A percentile compares a stretch with the other conserved stretches of the same genome.
Evolutionary conservation across 1,284 basidiomycete genomes (phyloP).

Genomic region (Irpex sp.): DNA sequence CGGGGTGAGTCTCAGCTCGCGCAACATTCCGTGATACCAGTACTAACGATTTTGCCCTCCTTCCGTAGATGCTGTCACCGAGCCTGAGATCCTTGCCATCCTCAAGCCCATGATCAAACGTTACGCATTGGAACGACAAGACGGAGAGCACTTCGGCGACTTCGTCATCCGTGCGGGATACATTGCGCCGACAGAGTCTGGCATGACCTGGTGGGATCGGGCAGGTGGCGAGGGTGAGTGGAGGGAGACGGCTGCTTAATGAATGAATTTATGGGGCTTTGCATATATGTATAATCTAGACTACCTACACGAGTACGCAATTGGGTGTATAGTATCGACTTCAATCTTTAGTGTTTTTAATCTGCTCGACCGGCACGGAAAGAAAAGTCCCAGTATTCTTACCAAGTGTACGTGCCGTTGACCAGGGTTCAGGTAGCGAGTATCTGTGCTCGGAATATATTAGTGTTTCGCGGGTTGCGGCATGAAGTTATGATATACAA

Average conservation of each 20-base stretch:
- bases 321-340: background rate
- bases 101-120: slow-evolving; percentile 90
- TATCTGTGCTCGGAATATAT: no score
- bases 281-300: background rate
- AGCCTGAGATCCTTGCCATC: slow-evolving; percentile 92
- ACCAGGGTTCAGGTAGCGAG: no score
- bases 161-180: slow-evolving; percentile 89
- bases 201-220: slow-evolving; percentile 79
- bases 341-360: background rate
- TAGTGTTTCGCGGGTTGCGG: no score
- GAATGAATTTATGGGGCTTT: background rate
- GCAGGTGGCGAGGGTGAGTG: slow-evolving; percentile 69
- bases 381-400: no score
- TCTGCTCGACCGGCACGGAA: no score
- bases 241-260: slow-evolving; percentile 45
- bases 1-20: slow-evolving; percentile 43
- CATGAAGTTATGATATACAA: no score
- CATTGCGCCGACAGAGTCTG: slow-evolving; percentile 75
- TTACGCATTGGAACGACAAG: slow-evolving; percentile 84
- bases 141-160: slow-evolving; percentile 96
- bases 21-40: no score
- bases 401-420: no score
- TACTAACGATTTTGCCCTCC: background rate
- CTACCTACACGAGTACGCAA: background rate
- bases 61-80: slow-evolving; percentile 79